Base-by-base conservation (phyloP, 345 rosid genomes). In the Tarenaya hassleriana region DNA sequence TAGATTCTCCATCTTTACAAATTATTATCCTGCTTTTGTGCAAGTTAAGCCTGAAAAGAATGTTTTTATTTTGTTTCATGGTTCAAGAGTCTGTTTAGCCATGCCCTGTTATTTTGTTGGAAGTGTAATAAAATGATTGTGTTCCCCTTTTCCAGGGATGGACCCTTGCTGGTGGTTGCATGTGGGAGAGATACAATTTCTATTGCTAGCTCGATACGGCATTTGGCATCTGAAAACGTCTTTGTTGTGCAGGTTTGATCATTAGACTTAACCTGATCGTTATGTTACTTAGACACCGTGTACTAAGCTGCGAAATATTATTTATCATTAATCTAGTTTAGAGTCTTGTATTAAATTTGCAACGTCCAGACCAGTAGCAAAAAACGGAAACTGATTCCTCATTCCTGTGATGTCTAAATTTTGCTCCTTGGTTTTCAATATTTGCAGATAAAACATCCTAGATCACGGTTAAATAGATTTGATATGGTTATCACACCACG, bases 171-270 rank as follows among this genome's bases (percentile, higher is more conserved):
- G 71, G 94, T 92, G 29, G 76, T 88, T 63, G 98, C 98, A 47
- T 83, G 88, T 45, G 97, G 98, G 41, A 79, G 97, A 75, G 98
- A 92, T 68, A 88, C 98, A 27, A 63, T 81, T 64, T 85, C 97
- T 60, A 55, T 74, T 61, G 84, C 95, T 60, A 88, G 94, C 76
- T 92, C 95, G 44, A 85, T 92, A 69, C 85, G 77, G 63, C 79
- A 82, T 40, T 63, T 83, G 46, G 98, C 98, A 41, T 78, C 94
- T 31, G 83, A 88, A 49, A 81, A 79, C 24, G 94, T 85, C 55
- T 92, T 92, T 46, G 86, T 92, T 50, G 71, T 92, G 64, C 98
- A 92, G 97, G 98, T 92, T 47, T 64, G 56, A 42, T 34, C n/a
- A 11, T 12, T 37, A 38, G 47, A 38, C 59, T 50, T 42, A 16